phyloP scores from a whole-genome alignment of 2,329 filamentous ascomycete genomes.

The Pyrenophora seminiperda region DNA sequence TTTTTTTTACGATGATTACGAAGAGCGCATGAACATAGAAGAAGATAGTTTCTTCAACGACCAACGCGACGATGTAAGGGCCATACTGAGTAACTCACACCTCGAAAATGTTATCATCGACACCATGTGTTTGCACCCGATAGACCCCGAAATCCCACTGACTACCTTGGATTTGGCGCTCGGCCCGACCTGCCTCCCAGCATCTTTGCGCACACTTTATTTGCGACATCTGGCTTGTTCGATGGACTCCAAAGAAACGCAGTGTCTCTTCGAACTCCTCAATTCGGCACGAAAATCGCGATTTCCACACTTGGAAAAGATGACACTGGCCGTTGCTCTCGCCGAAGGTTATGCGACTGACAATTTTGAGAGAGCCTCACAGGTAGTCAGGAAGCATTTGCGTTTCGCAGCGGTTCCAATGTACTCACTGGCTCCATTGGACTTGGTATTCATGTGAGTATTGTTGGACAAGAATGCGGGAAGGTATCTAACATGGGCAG shows the following conservation, averaged over 20 bases:
- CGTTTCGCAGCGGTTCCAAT: conserved; percentile 5
- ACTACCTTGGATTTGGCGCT: conserved; percentile 10
- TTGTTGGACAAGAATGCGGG: background rate
- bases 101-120: conserved; percentile 11
- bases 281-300: conserved; percentile 8
- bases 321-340: conserved; percentile 11
- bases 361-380: conserved; percentile 11
- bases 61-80: conserved; percentile 3
- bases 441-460: conserved; percentile 11
- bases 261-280: conserved; percentile 13
- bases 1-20: conserved; percentile 5
- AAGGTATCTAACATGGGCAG: conserved; percentile 2
- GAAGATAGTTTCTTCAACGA: background rate
- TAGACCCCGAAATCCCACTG: conserved; percentile 3
- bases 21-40: background rate
- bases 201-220: conserved; percentile 12
- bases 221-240: conserved; percentile 8
- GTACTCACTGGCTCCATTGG: conserved; percentile 1
- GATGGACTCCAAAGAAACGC: conserved; percentile 17
- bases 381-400: conserved; percentile 8
- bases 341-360: no score
- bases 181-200: conserved; percentile 10
- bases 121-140: conserved; percentile 13
- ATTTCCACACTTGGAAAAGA: conserved; percentile 8
- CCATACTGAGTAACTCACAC: conserved; percentile 8